These are phyloP conservation scores for Xylariaceae sp. DNA, from an alignment of 2,329 filamentous ascomycete species.

Conservation along the genomic window DNA sequence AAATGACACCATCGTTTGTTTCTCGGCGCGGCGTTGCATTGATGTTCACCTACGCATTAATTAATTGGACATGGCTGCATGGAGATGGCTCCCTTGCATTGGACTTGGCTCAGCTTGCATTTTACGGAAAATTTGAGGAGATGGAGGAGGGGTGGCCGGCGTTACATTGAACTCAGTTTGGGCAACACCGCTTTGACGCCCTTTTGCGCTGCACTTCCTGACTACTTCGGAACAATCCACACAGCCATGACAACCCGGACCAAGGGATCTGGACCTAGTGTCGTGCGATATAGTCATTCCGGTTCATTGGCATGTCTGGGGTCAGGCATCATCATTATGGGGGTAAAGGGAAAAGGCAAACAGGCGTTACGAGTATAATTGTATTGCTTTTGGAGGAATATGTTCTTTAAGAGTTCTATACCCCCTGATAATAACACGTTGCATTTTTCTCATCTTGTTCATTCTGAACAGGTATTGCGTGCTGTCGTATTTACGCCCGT, in stretches of 20 bases:
- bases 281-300: conserved; percentile 1
- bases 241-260: no score
- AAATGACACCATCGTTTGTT: conserved; percentile 1
- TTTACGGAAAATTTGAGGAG: conserved; percentile 5
- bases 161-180: conserved; percentile 16
- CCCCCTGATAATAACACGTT: conserved; percentile 17
- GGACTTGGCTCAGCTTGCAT: conserved; percentile 12
- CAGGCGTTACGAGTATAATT: background rate
- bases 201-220: no score
- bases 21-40: conserved; percentile 7
- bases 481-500: no score
- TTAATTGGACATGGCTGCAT: conserved; percentile 20
- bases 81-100: conserved; percentile 9
- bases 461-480: background rate
- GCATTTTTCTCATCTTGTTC: conserved; percentile 1
- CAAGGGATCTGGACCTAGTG: background rate
- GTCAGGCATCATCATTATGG: no score
- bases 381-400: conserved; percentile 7
- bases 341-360: background rate
- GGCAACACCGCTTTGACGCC: conserved; percentile 4
- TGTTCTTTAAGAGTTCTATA: conserved; percentile 18
- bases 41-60: conserved; percentile 17
- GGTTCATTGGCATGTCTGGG: background rate
- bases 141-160: conserved; percentile 4
- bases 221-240: no score